Evolutionary conservation across 768 basidiomycete genomes (phyloP), one percentile per base, ranked within the genome.

Genomic region (Leccinellum luteum): DNA sequence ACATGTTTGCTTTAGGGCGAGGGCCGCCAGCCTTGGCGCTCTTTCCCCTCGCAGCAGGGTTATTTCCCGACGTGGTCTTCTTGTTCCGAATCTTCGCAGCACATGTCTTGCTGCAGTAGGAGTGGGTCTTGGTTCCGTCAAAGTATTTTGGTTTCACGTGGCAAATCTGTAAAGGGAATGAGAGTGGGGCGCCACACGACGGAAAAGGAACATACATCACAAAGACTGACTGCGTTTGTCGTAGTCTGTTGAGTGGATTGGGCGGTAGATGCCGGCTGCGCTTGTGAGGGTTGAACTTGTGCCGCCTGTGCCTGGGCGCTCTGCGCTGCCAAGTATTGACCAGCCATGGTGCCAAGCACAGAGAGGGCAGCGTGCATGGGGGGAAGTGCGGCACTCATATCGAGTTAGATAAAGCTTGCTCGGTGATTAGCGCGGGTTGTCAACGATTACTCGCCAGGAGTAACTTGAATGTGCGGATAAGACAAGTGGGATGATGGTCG

Each of bases 91-190:
- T 71, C 78, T 80, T 65, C n/a, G 83, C 81, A 43, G 75, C 74
- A 64, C 85, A 86, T 6, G 77, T 78, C 72, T 82, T 86, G 64
- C 82, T 73, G 61, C 85, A 86, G 61, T 79, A 86, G 0, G 79
- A 76, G 65, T 85, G 84, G 5, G 77, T 79, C 65, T 79, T 83
- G 48, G 68, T 73, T 13, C 83, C 82, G 58, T 85, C 85, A 60
- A 75, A 74, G 64, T 80, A 79, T 62, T 82, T 86, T 23, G 84
- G 83, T 50, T 80, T 78, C 32, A 73, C 60, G 56, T 82, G 79
- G 65, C 85, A 87, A 43, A 76, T 73, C 85, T 86, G 51, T 21
- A 57, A 59, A 41, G 49, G 31, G 43, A 28, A 23, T 62, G 25
- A 53, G 19, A 50, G 34, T 48, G 58, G 45, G 32, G 17, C 28